Evolutionary conservation across 805 yeast genomes (phyloP).

Genomic region (Candida maesae): DNA sequence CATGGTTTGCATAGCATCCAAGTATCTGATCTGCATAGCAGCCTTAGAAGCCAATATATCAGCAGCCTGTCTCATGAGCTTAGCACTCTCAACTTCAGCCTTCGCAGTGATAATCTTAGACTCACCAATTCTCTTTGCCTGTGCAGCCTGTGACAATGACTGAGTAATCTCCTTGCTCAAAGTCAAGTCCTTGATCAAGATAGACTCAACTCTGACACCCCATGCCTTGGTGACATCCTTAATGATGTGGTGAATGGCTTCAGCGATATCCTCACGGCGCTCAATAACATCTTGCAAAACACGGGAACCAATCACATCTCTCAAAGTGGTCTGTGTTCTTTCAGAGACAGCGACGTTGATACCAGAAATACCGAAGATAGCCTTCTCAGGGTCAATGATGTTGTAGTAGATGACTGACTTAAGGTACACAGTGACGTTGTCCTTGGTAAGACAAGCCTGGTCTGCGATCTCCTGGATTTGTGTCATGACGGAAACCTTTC

Average conservation of each 20-base stretch:
- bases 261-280: conserved; percentile 68
- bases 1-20: conserved; percentile 78
- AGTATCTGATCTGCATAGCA: conserved; percentile 74
- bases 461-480: conserved; percentile 62
- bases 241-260: conserved; percentile 56
- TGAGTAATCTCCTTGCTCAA: conserved; percentile 52
- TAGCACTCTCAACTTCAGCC: conserved; percentile 74
- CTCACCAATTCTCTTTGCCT: conserved; percentile 72
- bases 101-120: conserved; percentile 69
- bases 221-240: conserved; percentile 59
- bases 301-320: conserved; percentile 68
- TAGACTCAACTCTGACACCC: conserved; percentile 69
- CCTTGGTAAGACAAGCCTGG: conserved; percentile 68
- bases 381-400: conserved; percentile 64
- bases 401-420: conserved; percentile 67
- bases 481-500: conserved; percentile 48
- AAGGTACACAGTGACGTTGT: conserved; percentile 57
- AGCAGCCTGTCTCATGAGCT: conserved; percentile 74
- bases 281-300: conserved; percentile 69
- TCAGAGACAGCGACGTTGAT: conserved; percentile 56
- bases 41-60: conserved; percentile 70
- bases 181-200: conserved; percentile 61
- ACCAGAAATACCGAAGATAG: conserved; percentile 52
- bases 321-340: conserved; percentile 67
- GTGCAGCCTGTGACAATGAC: conserved; percentile 69